Conservation (phyloP, 139 green algal species). For the Chlamydomonas sphaeroides region DNA sequence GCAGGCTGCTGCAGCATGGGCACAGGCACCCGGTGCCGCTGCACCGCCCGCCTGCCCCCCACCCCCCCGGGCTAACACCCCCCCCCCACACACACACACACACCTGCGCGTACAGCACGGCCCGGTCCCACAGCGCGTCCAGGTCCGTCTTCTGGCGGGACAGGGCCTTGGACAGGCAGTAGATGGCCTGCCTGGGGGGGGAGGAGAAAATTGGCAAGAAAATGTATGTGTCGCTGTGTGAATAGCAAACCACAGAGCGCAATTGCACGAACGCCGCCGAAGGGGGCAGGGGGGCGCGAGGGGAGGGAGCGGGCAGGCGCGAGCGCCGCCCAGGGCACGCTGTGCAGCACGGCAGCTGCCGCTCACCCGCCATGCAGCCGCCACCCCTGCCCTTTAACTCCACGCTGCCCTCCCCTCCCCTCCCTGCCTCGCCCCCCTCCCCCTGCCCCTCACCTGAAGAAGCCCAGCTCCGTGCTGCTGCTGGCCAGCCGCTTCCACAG, state of each 20-base stretch:
- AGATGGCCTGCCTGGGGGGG: constrained; percentile 78
- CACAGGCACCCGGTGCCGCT: too few relatives aligned
- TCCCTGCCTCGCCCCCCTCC: not conserved
- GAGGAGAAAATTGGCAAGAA: too few relatives aligned
- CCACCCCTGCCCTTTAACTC: too few relatives aligned
- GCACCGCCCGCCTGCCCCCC: not conserved
- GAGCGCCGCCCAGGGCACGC: too few relatives aligned
- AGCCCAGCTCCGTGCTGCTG: constrained; percentile 74
- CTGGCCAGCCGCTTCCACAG: constrained; percentile 85
- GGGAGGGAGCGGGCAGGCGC: too few relatives aligned
- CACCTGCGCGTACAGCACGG: constrained; percentile 74
- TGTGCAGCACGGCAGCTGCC: too few relatives aligned
- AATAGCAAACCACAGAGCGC: too few relatives aligned
- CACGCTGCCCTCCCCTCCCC: too few relatives aligned
- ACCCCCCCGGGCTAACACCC: not conserved
- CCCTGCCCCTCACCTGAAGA: constrained; percentile 44
- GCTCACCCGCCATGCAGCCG: too few relatives aligned
- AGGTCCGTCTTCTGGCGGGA: constrained; percentile 69
- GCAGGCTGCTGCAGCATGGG: too few relatives aligned
- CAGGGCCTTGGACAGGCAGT: constrained; percentile 84
- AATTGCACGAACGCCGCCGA: too few relatives aligned
- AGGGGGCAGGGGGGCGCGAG: not conserved
- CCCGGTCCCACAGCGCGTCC: constrained; percentile 76
- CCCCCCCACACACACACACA: not conserved
- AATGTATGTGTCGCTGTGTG: too few relatives aligned